A percentile compares a stretch with the other conserved stretches of the same genome.
These are phyloP conservation scores for Eutrema salsugineum DNA, from an alignment of 441 rosid species.

Conservation along the genomic window DNA sequence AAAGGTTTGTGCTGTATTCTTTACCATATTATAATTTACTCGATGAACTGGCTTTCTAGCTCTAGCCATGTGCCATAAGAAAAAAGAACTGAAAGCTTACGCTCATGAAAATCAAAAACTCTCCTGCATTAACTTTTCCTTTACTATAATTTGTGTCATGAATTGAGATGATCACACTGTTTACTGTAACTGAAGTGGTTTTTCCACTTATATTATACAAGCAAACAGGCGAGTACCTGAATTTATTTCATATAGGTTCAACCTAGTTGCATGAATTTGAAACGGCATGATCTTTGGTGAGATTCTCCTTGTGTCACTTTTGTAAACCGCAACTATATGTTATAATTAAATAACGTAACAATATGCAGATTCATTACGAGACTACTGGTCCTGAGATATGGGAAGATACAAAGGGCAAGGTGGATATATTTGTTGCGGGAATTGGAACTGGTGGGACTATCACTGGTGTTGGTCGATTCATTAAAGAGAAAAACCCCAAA, in stretches of 20 bases:
- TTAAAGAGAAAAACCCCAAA: constrained; percentile 52
- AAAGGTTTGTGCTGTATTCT: constrained; percentile 45
- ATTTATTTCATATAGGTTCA: no score
- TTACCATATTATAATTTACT: not conserved
- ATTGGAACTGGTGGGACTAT: constrained; percentile 90
- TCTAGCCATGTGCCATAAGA: not conserved
- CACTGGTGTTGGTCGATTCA: constrained; percentile 65
- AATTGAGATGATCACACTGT: no score
- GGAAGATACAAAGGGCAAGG: constrained; percentile 67
- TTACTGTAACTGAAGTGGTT: no score
- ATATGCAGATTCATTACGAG: constrained; percentile 68
- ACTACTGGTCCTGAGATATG: constrained; percentile 93
- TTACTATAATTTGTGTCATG: no score
- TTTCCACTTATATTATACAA: no score
- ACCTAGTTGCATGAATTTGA: no score
- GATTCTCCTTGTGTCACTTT: no score
- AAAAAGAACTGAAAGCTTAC: not conserved
- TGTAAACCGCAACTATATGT: not conserved
- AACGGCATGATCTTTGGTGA: no score
- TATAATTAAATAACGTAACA: not conserved
- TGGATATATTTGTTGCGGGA: constrained; percentile 67
- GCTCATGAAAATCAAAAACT: not conserved
- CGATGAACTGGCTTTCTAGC: not conserved
- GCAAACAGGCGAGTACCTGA: no score
- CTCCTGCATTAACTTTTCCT: not conserved